Base-by-base conservation (phyloP, 257 asterid species). In the Anisodus acutangulus region DNA sequence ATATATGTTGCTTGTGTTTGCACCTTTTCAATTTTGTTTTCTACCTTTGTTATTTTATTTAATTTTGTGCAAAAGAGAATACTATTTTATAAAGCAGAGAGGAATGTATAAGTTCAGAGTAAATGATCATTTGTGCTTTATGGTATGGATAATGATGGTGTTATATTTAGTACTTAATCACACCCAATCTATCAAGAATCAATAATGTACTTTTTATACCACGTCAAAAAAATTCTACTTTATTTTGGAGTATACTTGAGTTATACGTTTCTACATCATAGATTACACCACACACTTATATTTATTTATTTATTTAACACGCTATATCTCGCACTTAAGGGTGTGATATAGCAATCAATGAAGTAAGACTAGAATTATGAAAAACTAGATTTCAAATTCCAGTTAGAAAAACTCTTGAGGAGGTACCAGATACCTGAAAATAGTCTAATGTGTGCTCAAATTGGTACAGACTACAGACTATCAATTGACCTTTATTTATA, bases 1-100 rank as follows among this genome's bases (percentile, higher is more conserved):
- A 78, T 78, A 26, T 9, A 78, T 78, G 66, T 64, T 78, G 53
- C 82, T 53, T 51, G 64, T 51, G 13, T 76, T 74, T 78, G 0
- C 9, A 53, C 31, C 43, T 51, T 76, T 76, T 31, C 4, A 31
- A 31, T 31, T 1, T 31, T 31, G 35, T 31, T 31, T 31, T 31
- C 35, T 1, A 31, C 35, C 2, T 31, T 31, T 31, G 8, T 51
- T 59, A 51, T 51, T 76, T 51, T 26, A 51, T 6, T 74, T 49
- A 6, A 51, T 51, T 51, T 76, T 22, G 22, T 0, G 22, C 81
- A 76, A 76, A 76, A 51, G 35, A 31, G 45, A 51, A 74, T 10
- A 49, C 0, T 74, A 6, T 49, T 22, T 49, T 74, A 26, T 53
- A 76, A n/a, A 51, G 47, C 49, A 53, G 2, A 51, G 47, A 51